Evolutionary conservation across 1,284 basidiomycete species (phyloP).

Genomic region (Pisolithus thermaeus): DNA sequence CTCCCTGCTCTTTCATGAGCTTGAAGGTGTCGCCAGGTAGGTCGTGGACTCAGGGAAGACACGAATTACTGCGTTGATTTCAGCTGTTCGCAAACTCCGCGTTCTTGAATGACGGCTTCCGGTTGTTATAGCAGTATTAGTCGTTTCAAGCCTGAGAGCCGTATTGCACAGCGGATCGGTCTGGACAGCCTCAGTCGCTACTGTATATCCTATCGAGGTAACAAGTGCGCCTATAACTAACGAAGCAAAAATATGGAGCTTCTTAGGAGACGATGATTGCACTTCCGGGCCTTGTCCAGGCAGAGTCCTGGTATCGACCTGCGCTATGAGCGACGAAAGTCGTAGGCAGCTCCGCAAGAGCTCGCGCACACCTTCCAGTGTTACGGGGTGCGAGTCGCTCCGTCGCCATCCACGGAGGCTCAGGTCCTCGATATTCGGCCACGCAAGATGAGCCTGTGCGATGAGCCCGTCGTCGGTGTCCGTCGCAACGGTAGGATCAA

Average conservation of each 20-base stretch:
- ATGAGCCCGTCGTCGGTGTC: conserved; percentile 16
- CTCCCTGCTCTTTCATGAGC: too few species aligned
- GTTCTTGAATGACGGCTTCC: too few species aligned
- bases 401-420: conserved; percentile 11
- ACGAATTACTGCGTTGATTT: too few species aligned
- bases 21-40: too few species aligned
- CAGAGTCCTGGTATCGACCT: conserved; percentile 20
- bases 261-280: conserved; percentile 12
- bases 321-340: conserved; percentile 17
- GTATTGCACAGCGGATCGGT: too few species aligned
- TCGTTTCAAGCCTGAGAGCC: too few species aligned
- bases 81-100: too few species aligned
- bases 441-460: conserved; percentile 21
- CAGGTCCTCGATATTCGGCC: conserved; percentile 23
- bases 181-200: too few species aligned
- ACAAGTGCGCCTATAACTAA: too few species aligned
- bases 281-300: neutral
- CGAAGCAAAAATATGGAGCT: conserved; percentile 19
- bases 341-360: conserved; percentile 15
- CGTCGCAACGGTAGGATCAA: conserved; percentile 23
- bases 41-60: too few species aligned
- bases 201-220: too few species aligned
- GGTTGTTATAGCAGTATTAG: too few species aligned
- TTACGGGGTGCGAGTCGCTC: conserved; percentile 5
- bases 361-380: conserved; percentile 20